Base-by-base conservation (phyloP, 2,329 filamentous ascomycete genomes). In the Hypoxylon sp. region DNA sequence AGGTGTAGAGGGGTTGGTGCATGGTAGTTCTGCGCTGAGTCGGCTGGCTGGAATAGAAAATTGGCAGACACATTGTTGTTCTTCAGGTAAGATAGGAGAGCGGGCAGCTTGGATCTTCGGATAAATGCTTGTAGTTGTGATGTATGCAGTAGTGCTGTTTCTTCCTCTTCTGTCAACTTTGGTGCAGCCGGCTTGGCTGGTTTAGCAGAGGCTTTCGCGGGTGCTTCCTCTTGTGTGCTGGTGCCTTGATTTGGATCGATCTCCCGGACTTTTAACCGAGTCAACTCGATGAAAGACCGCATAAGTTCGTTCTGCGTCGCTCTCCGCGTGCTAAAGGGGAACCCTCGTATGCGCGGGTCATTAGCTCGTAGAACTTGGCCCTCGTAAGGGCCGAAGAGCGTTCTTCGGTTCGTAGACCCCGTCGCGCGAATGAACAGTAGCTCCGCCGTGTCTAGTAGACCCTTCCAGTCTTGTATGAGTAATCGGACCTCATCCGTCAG, bases 261-360 rank as follows among this genome's bases (percentile, higher is more conserved):
- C 68, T 92, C 91, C 52, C 89, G 89, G 50, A 97, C 86, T 79
- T 99, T 98, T 14, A 98, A 86, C 14, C 96, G 86, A 0, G 96
- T 99, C 32, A 99, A 86, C 81, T 99, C 96, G 68, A 97, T 92
- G 75, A 98, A 99, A 0, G 92, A 92, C 41, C 95, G 89, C 91
- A 98, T 96, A 0, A 99, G 89, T 79, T 99, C 96, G 51, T 91
- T 93, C 76, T 98, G 94, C 0, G 96, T 99, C 0, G 96, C 93
- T 63, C 96, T 86, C 11, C 94, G 88, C 7, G 96, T 99, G 78
- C 87, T 97, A 79, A 99, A 99, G 0, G 96, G 96, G 69, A 99
- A 98, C 0, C 93, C 91, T 61, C 96, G 87, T 74, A 97, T 85
- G 36, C 96, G 86, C 0, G 90, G 83, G 75, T 99, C 96, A 67